These are phyloP conservation scores for Nothopassalora personata DNA, from an alignment of 2,329 filamentous ascomycete species.

Conservation along the genomic window DNA sequence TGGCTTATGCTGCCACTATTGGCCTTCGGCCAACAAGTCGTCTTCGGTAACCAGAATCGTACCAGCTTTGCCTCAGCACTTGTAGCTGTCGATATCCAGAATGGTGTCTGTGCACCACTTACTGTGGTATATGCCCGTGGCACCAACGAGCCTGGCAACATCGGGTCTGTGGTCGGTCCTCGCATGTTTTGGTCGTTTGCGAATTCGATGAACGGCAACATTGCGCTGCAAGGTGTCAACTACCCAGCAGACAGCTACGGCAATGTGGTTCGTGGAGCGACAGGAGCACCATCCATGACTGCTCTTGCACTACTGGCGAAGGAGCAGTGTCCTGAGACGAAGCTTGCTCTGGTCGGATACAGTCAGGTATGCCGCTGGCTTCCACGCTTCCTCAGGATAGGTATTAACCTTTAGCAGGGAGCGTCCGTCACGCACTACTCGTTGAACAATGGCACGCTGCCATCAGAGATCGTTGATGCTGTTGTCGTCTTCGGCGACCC, in stretches of 20 bases:
- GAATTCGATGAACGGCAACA: conserved; percentile 38
- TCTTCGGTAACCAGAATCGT: no score
- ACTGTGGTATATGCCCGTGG: conserved; percentile 54
- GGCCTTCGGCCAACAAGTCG: no score
- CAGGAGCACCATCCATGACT: background rate
- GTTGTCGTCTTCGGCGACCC: no score
- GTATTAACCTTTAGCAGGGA: no score
- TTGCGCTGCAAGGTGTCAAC: conserved; percentile 50
- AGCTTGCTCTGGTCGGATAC: conserved; percentile 6
- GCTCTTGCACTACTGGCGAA: conserved; percentile 1
- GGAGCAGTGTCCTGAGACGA: conserved; percentile 16
- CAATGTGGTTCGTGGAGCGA: conserved; percentile 8
- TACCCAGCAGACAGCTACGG: conserved; percentile 40
- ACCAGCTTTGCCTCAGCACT: no score
- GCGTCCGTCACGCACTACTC: no score
- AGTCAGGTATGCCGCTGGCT: no score
- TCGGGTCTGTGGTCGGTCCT: conserved; percentile 46
- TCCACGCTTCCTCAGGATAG: no score
- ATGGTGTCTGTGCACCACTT: conserved; percentile 38
- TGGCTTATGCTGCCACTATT: no score
- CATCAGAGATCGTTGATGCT: no score
- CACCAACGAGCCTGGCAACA: conserved; percentile 49
- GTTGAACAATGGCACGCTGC: no score
- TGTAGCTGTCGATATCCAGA: conserved; percentile 14
- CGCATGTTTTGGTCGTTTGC: conserved; percentile 45